Conservation (phyloP, 768 basidiomycete genomes). For the Paxillus ammoniavirescens region DNA sequence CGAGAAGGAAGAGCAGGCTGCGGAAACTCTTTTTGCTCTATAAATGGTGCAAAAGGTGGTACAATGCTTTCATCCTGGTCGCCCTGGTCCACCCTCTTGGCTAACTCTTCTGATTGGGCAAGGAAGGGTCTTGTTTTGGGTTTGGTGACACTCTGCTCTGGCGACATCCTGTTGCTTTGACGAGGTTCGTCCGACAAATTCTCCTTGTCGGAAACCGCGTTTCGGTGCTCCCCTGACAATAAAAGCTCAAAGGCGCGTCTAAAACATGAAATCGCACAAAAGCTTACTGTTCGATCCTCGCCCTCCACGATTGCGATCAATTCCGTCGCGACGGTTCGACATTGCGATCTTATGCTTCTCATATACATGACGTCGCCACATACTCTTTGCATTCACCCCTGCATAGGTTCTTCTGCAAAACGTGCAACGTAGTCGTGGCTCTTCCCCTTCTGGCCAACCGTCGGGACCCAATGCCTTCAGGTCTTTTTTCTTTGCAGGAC, state of each 20-base stretch:
- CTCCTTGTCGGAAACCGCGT: slow-evolving; percentile 31
- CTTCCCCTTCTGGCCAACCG: slow-evolving; percentile 79
- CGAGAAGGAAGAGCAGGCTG: slow-evolving; percentile 16
- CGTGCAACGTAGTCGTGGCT: slow-evolving; percentile 77
- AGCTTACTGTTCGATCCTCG: slow-evolving; percentile 65
- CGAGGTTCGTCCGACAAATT: slow-evolving; percentile 31
- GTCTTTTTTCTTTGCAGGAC: slow-evolving; percentile 81
- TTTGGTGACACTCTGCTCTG: slow-evolving; percentile 17
- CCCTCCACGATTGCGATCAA: slow-evolving; percentile 57
- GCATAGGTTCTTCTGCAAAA: slow-evolving; percentile 84
- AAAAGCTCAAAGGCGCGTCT: slow-evolving; percentile 17
- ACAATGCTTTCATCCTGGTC: slow-evolving; percentile 11
- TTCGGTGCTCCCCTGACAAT: slow-evolving; percentile 58
- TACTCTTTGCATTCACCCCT: slow-evolving; percentile 86
- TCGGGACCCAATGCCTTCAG: slow-evolving; percentile 65
- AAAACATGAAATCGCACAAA: neutral
- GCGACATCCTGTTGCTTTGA: slow-evolving; percentile 25
- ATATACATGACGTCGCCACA: slow-evolving; percentile 88
- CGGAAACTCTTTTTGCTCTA: slow-evolving; percentile 26
- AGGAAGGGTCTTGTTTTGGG: slow-evolving; percentile 22
- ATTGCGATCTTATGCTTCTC: slow-evolving; percentile 91
- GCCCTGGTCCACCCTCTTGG: slow-evolving; percentile 12
- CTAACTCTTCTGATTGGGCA: slow-evolving; percentile 11
- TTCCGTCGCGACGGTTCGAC: slow-evolving; percentile 77
- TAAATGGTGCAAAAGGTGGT: slow-evolving; percentile 22